Conservation (phyloP, 768 basidiomycete species). For the Russula brevipes region DNA sequence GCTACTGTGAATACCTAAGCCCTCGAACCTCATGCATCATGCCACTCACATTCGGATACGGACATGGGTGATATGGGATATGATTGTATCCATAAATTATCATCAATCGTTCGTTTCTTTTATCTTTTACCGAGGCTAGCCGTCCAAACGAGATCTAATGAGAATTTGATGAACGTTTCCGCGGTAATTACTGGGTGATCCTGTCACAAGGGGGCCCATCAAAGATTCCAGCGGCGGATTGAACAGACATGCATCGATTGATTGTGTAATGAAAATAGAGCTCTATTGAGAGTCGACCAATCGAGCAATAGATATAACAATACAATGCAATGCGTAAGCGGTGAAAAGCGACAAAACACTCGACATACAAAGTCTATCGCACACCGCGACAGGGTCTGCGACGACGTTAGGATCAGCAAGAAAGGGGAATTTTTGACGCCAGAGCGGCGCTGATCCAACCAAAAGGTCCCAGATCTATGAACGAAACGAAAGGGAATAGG, state of each 20-base stretch:
- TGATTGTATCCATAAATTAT: too few species aligned
- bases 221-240: neutral
- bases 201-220: neutral
- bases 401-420: neutral
- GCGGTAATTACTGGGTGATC: neutral
- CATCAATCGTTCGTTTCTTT: too few species aligned
- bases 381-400: conserved; percentile 1
- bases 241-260: conserved; percentile 8
- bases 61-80: too few species aligned
- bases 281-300: conserved; percentile 16
- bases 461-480: conserved; percentile 22
- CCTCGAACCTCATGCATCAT: too few species aligned
- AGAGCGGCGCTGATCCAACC: conserved; percentile 15
- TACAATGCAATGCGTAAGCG: conserved; percentile 16
- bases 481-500: conserved; percentile 13
- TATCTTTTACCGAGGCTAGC: too few species aligned
- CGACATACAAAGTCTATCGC: conserved; percentile 3
- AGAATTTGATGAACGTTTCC: neutral
- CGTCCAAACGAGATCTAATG: too few species aligned
- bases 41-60: too few species aligned
- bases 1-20: too few species aligned
- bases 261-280: neutral
- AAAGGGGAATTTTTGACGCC: neutral
- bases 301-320: conserved; percentile 22
- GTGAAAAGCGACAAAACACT: conserved; percentile 10